These are phyloP conservation scores for Vishniacozyma victoriae DNA, from an alignment of 768 basidiomycete species.

Conservation along the genomic window DNA sequence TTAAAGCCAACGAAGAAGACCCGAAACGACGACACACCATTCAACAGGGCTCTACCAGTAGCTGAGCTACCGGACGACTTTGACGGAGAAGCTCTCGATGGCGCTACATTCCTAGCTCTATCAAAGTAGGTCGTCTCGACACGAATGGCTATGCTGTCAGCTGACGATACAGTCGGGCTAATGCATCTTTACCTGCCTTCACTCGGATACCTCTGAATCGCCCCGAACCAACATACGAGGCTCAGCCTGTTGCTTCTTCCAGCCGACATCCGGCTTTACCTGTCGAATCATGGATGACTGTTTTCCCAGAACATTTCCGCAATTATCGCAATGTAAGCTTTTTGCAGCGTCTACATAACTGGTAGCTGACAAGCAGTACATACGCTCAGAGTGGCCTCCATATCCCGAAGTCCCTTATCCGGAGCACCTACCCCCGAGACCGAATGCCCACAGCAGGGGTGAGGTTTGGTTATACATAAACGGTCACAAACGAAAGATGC, in stretches of 20 bases:
- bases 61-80: slow-evolving; percentile 42
- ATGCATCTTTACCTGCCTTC: slow-evolving; percentile 17
- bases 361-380: slow-evolving; percentile 8
- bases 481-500: slow-evolving; percentile 12
- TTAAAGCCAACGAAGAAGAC: slow-evolving; percentile 1
- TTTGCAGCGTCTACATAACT: neutral
- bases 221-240: neutral
- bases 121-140: slow-evolving; percentile 6
- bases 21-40: too few species aligned
- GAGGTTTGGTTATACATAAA: neutral
- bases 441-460: neutral
- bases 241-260: neutral
- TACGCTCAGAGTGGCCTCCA: slow-evolving; percentile 16
- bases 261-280: slow-evolving; percentile 42
- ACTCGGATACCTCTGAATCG: slow-evolving; percentile 16
- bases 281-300: slow-evolving; percentile 30
- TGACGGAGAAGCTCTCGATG: slow-evolving; percentile 42
- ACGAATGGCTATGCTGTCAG: neutral
- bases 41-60: slow-evolving; percentile 43
- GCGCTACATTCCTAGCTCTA: slow-evolving; percentile 44
- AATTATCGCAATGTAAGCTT: slow-evolving; percentile 29
- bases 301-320: slow-evolving; percentile 36
- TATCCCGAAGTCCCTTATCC: slow-evolving; percentile 17
- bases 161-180: slow-evolving; percentile 10
- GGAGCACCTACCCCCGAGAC: slow-evolving; percentile 2